Base-by-base conservation (phyloP, 129 eudicot species). In the Smallanthus sonchifolius region DNA sequence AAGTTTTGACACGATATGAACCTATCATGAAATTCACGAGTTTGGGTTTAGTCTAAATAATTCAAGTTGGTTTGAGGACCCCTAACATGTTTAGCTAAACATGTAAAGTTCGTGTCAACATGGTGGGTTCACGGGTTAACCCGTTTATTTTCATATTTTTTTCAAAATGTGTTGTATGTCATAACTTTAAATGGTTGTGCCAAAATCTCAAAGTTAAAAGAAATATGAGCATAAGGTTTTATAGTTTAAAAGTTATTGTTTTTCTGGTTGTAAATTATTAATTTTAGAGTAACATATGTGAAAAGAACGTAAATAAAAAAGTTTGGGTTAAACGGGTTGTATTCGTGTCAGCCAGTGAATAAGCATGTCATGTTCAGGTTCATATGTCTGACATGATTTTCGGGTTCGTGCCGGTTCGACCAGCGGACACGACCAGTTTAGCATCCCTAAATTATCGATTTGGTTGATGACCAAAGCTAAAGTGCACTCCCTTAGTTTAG, bases 401-500 rank as follows among this genome's bases (percentile, higher is more conserved):
- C 42, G 42, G 42, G 42, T 38, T 38, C 42, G 7, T 38, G 42
- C 7, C 42, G 42, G 42, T 38, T 38, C 7, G 42, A 38, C 42
- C 42, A 0, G 7, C 42, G 5, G 42, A 38, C n/a, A 45, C 14
- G 51, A 45, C 51, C 14, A 5, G 16, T 45, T 45, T 45, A 13
- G 51, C 16, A 5, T 4, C 5, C 5, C 3, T 45, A 13, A 10
- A 24, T 24, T 10, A 45, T 45, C 6, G 51, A 45, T 13, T 11
- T 0, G 8, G n/a, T 72, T 55, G 54, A 72, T 42, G 45, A 56
- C 24, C 67, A 59, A 42, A 57, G 55, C 40, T 57, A 45, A 73
- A 73, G 14, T 57, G 77, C 56, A 42, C 3, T 36, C 30, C 32
- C n/a, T 73, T 59, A 59, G 55, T 42, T 30, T 40, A 20, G 70